Base-by-base conservation (phyloP, 2,329 filamentous ascomycete species). In the Neurospora sp. region DNA sequence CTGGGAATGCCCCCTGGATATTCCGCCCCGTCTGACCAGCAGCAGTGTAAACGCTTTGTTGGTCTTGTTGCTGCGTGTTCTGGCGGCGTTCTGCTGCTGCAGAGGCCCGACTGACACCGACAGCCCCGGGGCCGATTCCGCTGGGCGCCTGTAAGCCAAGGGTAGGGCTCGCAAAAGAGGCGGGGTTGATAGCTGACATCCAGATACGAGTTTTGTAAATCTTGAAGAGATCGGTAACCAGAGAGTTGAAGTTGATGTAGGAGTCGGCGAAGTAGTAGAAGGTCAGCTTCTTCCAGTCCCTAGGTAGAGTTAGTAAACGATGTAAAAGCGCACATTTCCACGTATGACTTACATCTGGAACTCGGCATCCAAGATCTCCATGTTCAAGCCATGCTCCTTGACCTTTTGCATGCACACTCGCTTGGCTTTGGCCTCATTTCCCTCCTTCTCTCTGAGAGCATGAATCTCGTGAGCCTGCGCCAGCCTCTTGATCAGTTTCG, bases 151-250 rank as follows among this genome's bases (percentile, higher is more conserved):
- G 89, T 28, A 93, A 83, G 36, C 91, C 91, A 67, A 92, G 83
- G 3, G 88, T 89, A 19, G 92, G 91, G 72, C 89, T 94, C 33
- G 92, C 92, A 79, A 98, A 97, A 0, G 95, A 97, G 5, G 95
- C 96, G 8, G 96, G 96, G 78, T 99, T 99, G 80, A 99, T 97
- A 4, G 96, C 96, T 4, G 95, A 98, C 92, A 99, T 97, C 96
- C 96, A 99, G 76, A 99, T 99, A 75, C 96, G 89, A 28, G 95
- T 97, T 84, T 99, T 99, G 86, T 98, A 99, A 72, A 98, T 95
- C 82, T 98, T 98, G 87, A 98, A 99, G 12, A 99, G 85, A 78
- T 99, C 96, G 0, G 94, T 97, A 68, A 99, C 96, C 17, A 99
- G 88, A 2, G 93, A 92, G 79, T 99, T 99, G 86, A 99, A 99